Conservation (phyloP, 2,329 filamentous ascomycete species). For the Rutstroemia sydowiana region DNA sequence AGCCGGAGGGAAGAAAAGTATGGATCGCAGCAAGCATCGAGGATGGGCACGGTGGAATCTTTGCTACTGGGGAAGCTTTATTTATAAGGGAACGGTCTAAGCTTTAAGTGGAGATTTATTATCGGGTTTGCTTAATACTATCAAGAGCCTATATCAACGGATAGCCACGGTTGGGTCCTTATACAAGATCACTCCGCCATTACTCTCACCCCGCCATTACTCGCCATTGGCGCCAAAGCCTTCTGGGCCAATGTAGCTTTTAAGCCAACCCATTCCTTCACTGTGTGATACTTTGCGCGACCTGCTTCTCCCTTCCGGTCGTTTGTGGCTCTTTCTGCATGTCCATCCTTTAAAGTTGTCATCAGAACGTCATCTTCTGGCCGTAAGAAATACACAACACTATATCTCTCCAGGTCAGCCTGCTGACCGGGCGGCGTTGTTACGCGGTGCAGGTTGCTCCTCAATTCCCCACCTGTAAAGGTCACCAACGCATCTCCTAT, state of each 20-base stretch:
- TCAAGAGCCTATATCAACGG: too few species aligned
- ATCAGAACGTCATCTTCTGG: slow-evolving; percentile 41
- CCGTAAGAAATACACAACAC: slow-evolving; percentile 46
- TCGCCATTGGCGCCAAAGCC: neutral
- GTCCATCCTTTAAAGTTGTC: slow-evolving; percentile 16
- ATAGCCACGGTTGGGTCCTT: too few species aligned
- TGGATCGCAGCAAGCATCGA: slow-evolving; percentile 1
- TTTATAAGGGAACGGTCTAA: slow-evolving; percentile 28
- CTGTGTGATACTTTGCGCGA: neutral
- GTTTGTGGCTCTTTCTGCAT: neutral
- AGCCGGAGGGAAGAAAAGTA: neutral
- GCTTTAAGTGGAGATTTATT: too few species aligned
- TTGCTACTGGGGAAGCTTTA: slow-evolving; percentile 46
- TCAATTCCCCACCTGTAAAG: slow-evolving; percentile 35
- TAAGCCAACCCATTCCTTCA: neutral
- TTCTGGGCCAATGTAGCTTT: neutral
- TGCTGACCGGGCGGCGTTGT: slow-evolving; percentile 42
- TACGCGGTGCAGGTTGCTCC: slow-evolving; percentile 41
- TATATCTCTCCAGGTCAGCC: slow-evolving; percentile 36
- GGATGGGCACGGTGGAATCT: slow-evolving; percentile 33
- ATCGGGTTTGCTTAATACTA: too few species aligned
- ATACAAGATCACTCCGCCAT: neutral
- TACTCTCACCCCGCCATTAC: neutral
- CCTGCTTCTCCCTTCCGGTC: neutral
- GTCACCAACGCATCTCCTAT: slow-evolving; percentile 38